Base-by-base conservation (phyloP, 2,329 filamentous ascomycete genomes). In the Anthostomella pinea region DNA sequence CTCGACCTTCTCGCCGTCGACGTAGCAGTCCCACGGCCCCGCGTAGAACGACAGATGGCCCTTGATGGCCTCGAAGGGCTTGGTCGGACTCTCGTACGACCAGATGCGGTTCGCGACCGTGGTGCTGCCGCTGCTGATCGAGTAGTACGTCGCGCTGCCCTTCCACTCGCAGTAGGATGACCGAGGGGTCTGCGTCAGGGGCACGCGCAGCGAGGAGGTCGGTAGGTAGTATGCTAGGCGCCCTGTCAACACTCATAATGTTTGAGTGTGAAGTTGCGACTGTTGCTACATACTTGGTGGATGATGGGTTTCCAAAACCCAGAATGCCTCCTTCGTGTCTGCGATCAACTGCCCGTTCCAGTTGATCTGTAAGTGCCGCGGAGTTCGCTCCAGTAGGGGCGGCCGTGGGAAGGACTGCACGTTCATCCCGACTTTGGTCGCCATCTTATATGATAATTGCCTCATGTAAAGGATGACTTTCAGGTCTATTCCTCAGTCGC, bases 291-390 rank as follows among this genome's bases (percentile, higher is more conserved):
- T 51, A 77, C 73, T 80, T 5, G 78, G 79, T 21, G 78, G 75
- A 48, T 81, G 77, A 46, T 76, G 74, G 13, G 77, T 80, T 56
- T 82, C 77, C 21, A 82, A 62, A 4, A 78, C 76, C 77, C 78
- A 81, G 54, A 72, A 81, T 3, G 70, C 75, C 29, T 75, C 67
- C 36, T 63, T 71, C 6, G 78, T 80, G 27, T 81, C 74, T 8
- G 75, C 78, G 43, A 82, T 71, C 31, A 69, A 60, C 29, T 71
- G 60, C 14, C 69, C 72, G 17, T 71, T 64, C 67, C 73, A 80
- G 53, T 69, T 74, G 43, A 83, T 69, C 45, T 70, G 67, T 30
- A 83, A 59, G 51, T 78, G 75, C 32, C 73, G 64, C 3, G 66
- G 54, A 5, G 69, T 75, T 49, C 64, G 67, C 51, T 81, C 75